These are phyloP conservation scores for Neurospora sp. DNA, from an alignment of 495 filamentous ascomycete genomes.

Conservation along the genomic window DNA sequence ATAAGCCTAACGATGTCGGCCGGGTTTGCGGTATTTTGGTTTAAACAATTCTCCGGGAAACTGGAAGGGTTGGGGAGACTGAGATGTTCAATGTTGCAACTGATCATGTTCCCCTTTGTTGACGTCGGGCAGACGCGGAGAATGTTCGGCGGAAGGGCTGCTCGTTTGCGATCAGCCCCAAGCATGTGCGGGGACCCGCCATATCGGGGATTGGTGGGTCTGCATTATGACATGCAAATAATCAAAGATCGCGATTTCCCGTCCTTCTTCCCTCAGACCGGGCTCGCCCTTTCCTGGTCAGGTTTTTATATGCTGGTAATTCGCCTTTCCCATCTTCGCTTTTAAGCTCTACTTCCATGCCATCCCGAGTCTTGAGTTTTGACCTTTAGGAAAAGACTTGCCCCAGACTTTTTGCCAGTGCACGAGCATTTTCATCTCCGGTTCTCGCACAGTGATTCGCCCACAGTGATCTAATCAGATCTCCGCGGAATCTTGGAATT, in stretches of 20 bases:
- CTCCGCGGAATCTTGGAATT: not conserved
- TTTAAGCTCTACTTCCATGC: not conserved
- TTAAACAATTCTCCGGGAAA: not conserved
- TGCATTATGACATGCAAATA: slow-evolving; percentile 8
- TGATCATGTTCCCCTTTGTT: not conserved
- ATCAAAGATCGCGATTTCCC: slow-evolving; percentile 17
- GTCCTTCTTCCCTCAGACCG: not conserved
- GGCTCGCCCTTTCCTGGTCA: not conserved
- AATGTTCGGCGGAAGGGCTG: not conserved
- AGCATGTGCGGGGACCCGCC: not conserved
- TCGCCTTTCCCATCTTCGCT: not conserved
- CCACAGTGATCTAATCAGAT: not conserved
- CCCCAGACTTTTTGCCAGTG: not conserved
- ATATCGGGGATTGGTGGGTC: not conserved
- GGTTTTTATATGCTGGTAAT: not conserved
- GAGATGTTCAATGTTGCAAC: not conserved
- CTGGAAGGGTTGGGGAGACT: not conserved
- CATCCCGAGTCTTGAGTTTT: not conserved
- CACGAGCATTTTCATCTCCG: not conserved
- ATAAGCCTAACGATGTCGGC: not conserved
- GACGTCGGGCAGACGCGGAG: not conserved
- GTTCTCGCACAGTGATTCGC: not conserved
- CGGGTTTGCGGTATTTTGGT: not conserved
- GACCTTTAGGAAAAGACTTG: not conserved
- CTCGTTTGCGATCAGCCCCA: not conserved